Evolutionary conservation across 345 rosid genomes (phyloP), one percentile per base, ranked within the genome.

Genomic region (Eucalyptus melliodora): DNA sequence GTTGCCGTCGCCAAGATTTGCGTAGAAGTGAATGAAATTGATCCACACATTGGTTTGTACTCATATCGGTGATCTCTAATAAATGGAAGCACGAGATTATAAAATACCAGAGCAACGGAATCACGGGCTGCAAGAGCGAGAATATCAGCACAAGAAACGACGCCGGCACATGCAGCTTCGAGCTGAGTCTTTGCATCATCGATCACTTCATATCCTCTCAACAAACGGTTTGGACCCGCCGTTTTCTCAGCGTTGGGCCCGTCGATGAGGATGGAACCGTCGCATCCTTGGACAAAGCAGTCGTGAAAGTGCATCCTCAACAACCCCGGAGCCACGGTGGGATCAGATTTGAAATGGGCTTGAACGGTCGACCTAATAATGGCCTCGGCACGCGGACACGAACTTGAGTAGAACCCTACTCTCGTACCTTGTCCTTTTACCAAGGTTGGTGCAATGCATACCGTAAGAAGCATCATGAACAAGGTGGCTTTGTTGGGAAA

Each of bases 81-180:
- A 60, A 27, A 27, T 24, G 44, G 50, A 65, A 72, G 44, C 67
- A 12, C 3, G 21, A 21, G 21, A 67, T 50, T 34, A 51, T 23
- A n/a, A 50, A 26, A 1, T 87, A 89, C 91, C 89, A 87, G 49
- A 53, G 89, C 82, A 21, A 95, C 95, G 49, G 95, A 53, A 67
- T 95, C 95, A 87, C 95, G 95, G 44, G 96, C 91, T 26, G 96
- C 95, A 50, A 94, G 91, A 17, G 96, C 90, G 11, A 94, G 88
- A 31, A 95, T 92, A 87, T 95, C 96, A 16, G 96, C 93, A 88
- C 96, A 95, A 10, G 96, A 95, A n/a, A 95, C 95, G 47, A 95
- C 89, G 27, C 95, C 95, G 9, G 94, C 95, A 30, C 96, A 95
- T 1, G 89, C 88, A 8, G 92, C 93, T 88, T 94, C 95, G 50